These are phyloP conservation scores for Xylaria cubensis DNA, from an alignment of 495 filamentous ascomycete species.

Conservation along the genomic window DNA sequence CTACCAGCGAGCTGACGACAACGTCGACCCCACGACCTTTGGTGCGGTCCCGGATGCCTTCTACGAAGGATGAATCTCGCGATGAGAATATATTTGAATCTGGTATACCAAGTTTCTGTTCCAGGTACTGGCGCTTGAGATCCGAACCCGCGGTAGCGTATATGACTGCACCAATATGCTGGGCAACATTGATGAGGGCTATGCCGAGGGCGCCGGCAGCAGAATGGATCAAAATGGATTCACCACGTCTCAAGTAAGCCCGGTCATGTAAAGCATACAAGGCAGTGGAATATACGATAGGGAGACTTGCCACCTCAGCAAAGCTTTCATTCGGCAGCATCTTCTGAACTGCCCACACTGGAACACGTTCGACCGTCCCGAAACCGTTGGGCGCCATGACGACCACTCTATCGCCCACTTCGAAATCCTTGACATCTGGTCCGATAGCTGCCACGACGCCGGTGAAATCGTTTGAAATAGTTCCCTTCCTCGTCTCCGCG, in stretches of 20 bases:
- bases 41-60: constrained; percentile 51
- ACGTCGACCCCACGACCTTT: constrained; percentile 56
- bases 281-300: constrained; percentile 56
- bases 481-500: constrained; percentile 21
- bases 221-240: constrained; percentile 61
- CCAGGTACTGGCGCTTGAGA: constrained; percentile 51
- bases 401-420: constrained; percentile 47
- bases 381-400: constrained; percentile 43
- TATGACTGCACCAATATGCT: constrained; percentile 43
- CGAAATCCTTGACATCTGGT: constrained; percentile 7
- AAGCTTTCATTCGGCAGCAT: constrained; percentile 34
- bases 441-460: constrained; percentile 27
- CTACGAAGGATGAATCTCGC: constrained; percentile 44
- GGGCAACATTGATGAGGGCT: constrained; percentile 56
- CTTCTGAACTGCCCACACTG: constrained; percentile 37
- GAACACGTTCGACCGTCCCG: constrained; percentile 39
- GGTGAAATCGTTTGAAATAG: constrained; percentile 25
- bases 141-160: constrained; percentile 56
- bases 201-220: constrained; percentile 59
- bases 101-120: constrained; percentile 50
- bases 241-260: constrained; percentile 32
- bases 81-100: constrained; percentile 56
- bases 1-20: constrained; percentile 61
- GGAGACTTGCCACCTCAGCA: constrained; percentile 41
- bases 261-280: constrained; percentile 42